These are phyloP conservation scores for Fusarium sarcochroum DNA, from an alignment of 2,329 filamentous ascomycete genomes.

Conservation along the genomic window DNA sequence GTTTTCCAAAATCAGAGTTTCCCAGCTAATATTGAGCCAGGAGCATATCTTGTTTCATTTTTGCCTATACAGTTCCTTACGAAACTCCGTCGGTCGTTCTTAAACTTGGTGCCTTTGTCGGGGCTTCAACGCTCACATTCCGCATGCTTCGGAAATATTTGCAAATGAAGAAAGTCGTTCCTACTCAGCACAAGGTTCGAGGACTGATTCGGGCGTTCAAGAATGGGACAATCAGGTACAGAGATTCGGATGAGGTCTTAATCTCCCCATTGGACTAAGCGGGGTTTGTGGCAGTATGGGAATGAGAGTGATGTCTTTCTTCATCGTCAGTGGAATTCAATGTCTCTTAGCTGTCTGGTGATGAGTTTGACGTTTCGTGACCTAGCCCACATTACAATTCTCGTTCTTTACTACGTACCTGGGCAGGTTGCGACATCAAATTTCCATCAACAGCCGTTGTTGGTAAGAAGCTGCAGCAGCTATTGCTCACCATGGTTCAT, in stretches of 20 bases:
- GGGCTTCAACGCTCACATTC: fast-evolving
- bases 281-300: too few species aligned
- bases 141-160: neutral
- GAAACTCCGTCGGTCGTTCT: fast-evolving
- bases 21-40: neutral
- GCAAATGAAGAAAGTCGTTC: neutral
- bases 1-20: fast-evolving
- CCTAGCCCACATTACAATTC: too few species aligned
- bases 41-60: neutral
- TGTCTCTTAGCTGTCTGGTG: too few species aligned
- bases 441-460: too few species aligned
- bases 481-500: too few species aligned
- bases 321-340: too few species aligned
- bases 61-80: neutral
- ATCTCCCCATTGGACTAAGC: neutral
- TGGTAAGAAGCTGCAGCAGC: too few species aligned
- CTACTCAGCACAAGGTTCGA: slow-evolving; percentile 1
- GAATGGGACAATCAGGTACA: slow-evolving; percentile 17
- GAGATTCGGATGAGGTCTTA: slow-evolving; percentile 3
- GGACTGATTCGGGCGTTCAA: slow-evolving; percentile 17
- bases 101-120: fast-evolving
- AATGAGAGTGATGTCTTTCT: too few species aligned
- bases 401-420: too few species aligned
- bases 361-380: too few species aligned
- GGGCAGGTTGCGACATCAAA: too few species aligned